A percentile compares a stretch with the other conserved stretches of the same genome.
phyloP scores from a whole-genome alignment of 2,329 filamentous ascomycete species.

The Blumeria graminis region DNA sequence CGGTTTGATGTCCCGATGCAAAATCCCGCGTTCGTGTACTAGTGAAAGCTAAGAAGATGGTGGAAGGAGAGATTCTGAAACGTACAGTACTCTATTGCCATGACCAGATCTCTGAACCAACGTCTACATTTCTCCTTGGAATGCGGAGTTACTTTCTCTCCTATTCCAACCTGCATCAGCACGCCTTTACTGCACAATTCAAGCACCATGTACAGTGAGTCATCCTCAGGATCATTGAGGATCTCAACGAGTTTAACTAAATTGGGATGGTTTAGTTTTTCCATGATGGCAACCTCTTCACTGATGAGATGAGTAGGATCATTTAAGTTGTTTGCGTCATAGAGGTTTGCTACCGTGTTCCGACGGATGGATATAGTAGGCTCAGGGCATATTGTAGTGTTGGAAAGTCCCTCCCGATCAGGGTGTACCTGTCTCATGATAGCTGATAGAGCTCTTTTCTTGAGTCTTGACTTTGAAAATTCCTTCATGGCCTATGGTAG shows the following conservation, averaged over 20 bases:
- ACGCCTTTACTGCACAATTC: slow-evolving; percentile 98
- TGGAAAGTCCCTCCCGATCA: slow-evolving; percentile 20
- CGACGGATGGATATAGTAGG: slow-evolving; percentile 22
- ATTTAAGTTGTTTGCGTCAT: slow-evolving; percentile 33
- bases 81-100: slow-evolving; percentile 81
- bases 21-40: slow-evolving; percentile 85
- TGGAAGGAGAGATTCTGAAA: slow-evolving; percentile 8
- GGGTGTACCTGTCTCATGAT: slow-evolving; percentile 44
- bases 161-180: slow-evolving; percentile 85
- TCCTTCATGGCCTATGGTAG: slow-evolving; percentile 66
- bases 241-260: slow-evolving; percentile 87
- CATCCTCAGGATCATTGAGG: slow-evolving; percentile 80
- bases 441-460: slow-evolving; percentile 76
- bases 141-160: slow-evolving; percentile 62
- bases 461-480: slow-evolving; percentile 78
- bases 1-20: slow-evolving; percentile 93
- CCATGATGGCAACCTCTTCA: slow-evolving; percentile 97
- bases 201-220: slow-evolving; percentile 94
- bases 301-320: slow-evolving; percentile 68
- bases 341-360: slow-evolving; percentile 25
- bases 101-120: slow-evolving; percentile 86
- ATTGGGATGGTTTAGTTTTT: slow-evolving; percentile 87
- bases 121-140: slow-evolving; percentile 56
- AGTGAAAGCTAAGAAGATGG: slow-evolving; percentile 6
- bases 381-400: slow-evolving; percentile 14